Evolutionary conservation across 805 yeast genomes (phyloP).

Genomic region (Wickerhamomyces sydowiorum): DNA sequence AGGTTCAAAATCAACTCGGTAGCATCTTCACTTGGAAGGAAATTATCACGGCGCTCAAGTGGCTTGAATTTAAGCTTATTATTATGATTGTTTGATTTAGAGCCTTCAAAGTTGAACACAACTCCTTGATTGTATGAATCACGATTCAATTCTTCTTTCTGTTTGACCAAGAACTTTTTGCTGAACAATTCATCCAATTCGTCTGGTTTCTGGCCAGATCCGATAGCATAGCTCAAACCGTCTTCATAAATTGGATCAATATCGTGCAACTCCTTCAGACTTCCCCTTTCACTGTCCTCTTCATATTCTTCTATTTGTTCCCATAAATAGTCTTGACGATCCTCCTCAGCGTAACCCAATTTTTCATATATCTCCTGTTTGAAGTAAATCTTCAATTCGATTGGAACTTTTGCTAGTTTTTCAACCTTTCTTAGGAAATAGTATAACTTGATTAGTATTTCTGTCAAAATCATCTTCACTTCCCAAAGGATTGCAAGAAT

Average conservation of each 20-base stretch:
- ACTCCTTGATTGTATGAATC: background rate
- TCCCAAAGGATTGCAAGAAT: constrained; percentile 16
- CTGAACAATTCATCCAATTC: constrained; percentile 6
- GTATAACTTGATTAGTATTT: constrained; percentile 9
- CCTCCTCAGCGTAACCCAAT: constrained; percentile 3
- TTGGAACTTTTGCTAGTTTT: constrained; percentile 9
- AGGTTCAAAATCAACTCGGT: no score
- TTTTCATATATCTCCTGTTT: constrained; percentile 10
- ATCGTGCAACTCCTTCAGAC: constrained; percentile 1
- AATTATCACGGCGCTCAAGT: background rate
- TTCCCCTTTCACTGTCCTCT: background rate
- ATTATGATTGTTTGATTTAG: background rate
- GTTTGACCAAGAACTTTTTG: constrained; percentile 1
- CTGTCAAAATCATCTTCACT: constrained; percentile 2
- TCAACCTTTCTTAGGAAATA: constrained; percentile 2
- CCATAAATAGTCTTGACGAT: constrained; percentile 1
- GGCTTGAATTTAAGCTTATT: constrained; percentile 7
- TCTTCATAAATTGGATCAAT: constrained; percentile 1
- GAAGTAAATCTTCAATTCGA: constrained; percentile 13
- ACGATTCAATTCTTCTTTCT: constrained; percentile 1
- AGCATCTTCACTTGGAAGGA: no score
- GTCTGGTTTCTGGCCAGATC: background rate
- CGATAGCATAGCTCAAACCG: background rate
- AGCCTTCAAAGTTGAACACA: background rate
- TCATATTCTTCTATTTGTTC: background rate